These are phyloP conservation scores for Paulownia fortunei DNA, from an alignment of 257 asterid genomes.

Conservation along the genomic window DNA sequence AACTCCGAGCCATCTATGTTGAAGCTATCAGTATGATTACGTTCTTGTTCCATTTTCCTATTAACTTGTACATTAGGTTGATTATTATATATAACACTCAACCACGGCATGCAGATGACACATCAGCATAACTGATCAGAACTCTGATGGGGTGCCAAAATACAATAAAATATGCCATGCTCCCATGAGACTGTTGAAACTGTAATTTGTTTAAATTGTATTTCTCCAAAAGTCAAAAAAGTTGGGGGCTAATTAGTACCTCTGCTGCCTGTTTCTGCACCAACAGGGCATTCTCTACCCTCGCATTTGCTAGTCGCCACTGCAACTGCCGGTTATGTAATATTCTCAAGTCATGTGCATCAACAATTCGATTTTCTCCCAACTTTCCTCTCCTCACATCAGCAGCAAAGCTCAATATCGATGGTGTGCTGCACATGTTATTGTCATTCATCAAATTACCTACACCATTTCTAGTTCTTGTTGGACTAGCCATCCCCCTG, in stretches of 20 bases:
- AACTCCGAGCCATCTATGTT: background rate
- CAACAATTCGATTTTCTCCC: constrained; percentile 65
- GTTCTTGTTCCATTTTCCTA: constrained; percentile 10
- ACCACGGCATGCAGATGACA: background rate
- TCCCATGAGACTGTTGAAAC: constrained; percentile 8
- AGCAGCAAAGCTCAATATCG: constrained; percentile 59
- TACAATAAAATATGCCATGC: background rate
- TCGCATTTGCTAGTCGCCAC: constrained; percentile 86
- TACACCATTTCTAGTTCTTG: constrained; percentile 54
- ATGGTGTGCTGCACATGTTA: constrained; percentile 56
- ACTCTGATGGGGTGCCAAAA: constrained; percentile 4
- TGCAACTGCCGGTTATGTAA: constrained; percentile 75
- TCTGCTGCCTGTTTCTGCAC: constrained; percentile 64
- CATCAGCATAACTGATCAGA: constrained; percentile 5
- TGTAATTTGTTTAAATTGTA: constrained; percentile 4
- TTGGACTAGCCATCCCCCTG: constrained; percentile 73
- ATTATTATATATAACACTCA: constrained; percentile 16
- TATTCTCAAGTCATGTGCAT: constrained; percentile 79
- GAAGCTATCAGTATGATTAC: constrained; percentile 8
- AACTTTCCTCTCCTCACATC: constrained; percentile 75
- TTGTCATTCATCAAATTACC: constrained; percentile 40
- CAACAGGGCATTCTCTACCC: constrained; percentile 54
- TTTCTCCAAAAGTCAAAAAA: background rate
- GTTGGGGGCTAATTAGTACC: constrained; percentile 51
- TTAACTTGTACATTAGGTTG: background rate